phyloP scores from a whole-genome alignment of 345 rosid species.

The Melaleuca alternifolia region DNA sequence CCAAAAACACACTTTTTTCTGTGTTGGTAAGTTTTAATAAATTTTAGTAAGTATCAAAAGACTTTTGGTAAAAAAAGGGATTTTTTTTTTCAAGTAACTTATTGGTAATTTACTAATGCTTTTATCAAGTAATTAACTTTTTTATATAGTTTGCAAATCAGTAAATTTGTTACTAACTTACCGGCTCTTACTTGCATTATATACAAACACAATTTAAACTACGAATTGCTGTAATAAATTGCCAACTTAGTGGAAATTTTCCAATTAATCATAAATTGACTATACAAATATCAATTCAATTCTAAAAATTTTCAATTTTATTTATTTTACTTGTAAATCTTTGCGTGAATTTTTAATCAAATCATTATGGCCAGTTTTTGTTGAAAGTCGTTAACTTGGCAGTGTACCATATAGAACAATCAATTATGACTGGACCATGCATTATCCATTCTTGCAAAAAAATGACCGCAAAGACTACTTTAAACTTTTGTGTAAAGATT shows the following conservation, averaged over 20 bases:
- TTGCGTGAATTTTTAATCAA: neutral
- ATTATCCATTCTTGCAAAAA: rapidly evolving
- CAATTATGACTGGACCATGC: rapidly evolving
- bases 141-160: neutral
- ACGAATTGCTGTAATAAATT: neutral
- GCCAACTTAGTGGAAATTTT: neutral
- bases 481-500: neutral
- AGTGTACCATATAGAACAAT: rapidly evolving
- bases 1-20: neutral
- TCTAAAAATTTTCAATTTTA: neutral
- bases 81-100: neutral
- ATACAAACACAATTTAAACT: neutral
- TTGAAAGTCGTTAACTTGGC: neutral
- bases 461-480: rapidly evolving
- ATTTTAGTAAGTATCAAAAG: neutral
- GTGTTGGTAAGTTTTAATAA: neutral
- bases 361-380: rapidly evolving
- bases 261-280: neutral
- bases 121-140: neutral
- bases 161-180: neutral
- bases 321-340: neutral
- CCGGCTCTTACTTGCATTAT: neutral
- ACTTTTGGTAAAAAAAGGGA: neutral
- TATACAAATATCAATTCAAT: neutral
- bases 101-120: neutral